Base-by-base conservation (phyloP, 2,329 filamentous ascomycete species). In the Colletotrichum karsti region DNA sequence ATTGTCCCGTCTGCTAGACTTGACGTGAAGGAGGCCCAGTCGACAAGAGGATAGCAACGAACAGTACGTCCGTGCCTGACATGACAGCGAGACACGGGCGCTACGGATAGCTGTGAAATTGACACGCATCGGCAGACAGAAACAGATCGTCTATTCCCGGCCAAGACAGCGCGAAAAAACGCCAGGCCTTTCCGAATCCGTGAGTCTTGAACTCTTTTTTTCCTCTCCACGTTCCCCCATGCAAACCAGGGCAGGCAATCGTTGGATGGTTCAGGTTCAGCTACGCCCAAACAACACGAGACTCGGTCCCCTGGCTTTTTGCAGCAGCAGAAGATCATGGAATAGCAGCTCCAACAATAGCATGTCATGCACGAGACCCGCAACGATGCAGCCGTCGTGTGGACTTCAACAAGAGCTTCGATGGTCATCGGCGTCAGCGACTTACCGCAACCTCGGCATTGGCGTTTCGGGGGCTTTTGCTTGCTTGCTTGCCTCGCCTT, bases 11-110 rank as follows among this genome's bases (percentile, higher is more conserved):
- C 44, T 12, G 37, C 48, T 60, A 30, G 51, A 50, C 28, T 37
- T 51, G 26, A 44, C 50, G 55, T 18, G 48, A 67, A 66, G 55
- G 61, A 65, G 62, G 15, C 24, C 33, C 54, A 33, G 35, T 20
- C 48, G 48, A 66, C 54, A 41, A 62, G 55, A 39, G 28, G 33
- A 30, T n/a, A 50, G 28, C 35, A 46, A 48, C 39, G 54, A 68
- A 69, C 62, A 61, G 66, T 69, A 61, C 48, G 66, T 66, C 62
- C 63, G 66, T 69, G 62, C 66, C 66, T 66, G 61, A 66, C 66
- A 66, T 66, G 66, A 64, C 54, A 69, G 62, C 62, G 55, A 69
- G 66, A 69, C 66, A 69, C 62, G 66, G 66, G 42, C 59, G 37
- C 64, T 67, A 64, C 64, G 64, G 53, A 28, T 46, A 64, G 55